phyloP scores from a whole-genome alignment of 331 rosid species.

The Acacia pycnantha region DNA sequence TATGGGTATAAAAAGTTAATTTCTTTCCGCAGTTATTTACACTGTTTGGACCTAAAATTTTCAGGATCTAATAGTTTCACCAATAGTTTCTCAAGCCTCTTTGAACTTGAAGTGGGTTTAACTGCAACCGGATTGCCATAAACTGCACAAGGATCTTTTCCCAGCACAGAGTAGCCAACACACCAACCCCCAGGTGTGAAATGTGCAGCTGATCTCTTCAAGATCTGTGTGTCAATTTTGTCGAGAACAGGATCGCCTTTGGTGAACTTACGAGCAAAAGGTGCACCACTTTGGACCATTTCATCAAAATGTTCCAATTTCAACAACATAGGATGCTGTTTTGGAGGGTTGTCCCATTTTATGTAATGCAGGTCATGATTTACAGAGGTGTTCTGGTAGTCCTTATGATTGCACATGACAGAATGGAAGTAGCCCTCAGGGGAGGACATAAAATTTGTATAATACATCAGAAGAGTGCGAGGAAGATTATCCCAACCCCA shows the following conservation, averaged over 20 bases:
- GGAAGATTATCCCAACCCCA: slow-evolving; percentile 97
- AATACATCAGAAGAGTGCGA: slow-evolving; percentile 85
- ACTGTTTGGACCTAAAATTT: slow-evolving; percentile 77
- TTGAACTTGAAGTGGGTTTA: slow-evolving; percentile 59
- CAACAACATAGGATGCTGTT: slow-evolving; percentile 56
- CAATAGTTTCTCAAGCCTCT: slow-evolving; percentile 70
- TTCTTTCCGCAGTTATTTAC: slow-evolving; percentile 44
- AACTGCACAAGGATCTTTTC: slow-evolving; percentile 51
- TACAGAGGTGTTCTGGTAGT: slow-evolving; percentile 82
- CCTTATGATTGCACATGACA: slow-evolving; percentile 84
- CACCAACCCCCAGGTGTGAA: slow-evolving; percentile 89
- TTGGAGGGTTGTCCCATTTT: slow-evolving; percentile 76
- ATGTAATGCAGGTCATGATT: slow-evolving; percentile 73
- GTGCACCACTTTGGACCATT: slow-evolving; percentile 73
- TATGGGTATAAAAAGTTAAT: neutral
- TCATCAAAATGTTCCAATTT: slow-evolving; percentile 64
- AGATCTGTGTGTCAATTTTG: slow-evolving; percentile 62
- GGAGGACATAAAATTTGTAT: slow-evolving; percentile 74
- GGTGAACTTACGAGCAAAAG: slow-evolving; percentile 59
- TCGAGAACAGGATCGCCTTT: slow-evolving; percentile 65
- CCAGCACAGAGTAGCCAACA: slow-evolving; percentile 36
- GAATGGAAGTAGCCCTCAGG: slow-evolving; percentile 94
- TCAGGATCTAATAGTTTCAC: slow-evolving; percentile 68
- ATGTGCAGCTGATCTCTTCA: slow-evolving; percentile 50
- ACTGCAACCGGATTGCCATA: slow-evolving; percentile 56